phyloP scores from a whole-genome alignment of 495 filamentous ascomycete genomes.

The Aspergillus haitiensis region DNA sequence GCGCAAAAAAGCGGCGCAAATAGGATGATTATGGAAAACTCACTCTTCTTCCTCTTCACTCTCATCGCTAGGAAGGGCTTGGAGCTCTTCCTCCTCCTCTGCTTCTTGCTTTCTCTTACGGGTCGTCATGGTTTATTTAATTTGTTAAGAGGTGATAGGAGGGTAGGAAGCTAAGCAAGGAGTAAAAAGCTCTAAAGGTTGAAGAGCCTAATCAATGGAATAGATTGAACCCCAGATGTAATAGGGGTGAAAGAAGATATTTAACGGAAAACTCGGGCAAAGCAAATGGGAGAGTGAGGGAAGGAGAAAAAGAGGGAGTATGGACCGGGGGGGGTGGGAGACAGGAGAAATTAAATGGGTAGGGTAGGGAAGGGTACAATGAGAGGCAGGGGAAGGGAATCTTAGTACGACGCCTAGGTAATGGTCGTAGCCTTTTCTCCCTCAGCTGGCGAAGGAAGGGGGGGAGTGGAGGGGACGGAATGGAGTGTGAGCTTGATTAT shows the following conservation, averaged over 20 bases:
- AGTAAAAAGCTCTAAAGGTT: slow-evolving; percentile 13
- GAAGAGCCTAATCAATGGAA: slow-evolving; percentile 5
- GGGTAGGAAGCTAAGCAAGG: slow-evolving; percentile 10
- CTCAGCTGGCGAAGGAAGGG: slow-evolving; percentile 15
- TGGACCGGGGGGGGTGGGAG: slow-evolving; percentile 22
- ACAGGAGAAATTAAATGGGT: slow-evolving; percentile 22
- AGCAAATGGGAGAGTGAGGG: slow-evolving; percentile 21
- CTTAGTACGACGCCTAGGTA: slow-evolving; percentile 17
- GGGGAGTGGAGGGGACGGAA: slow-evolving; percentile 9
- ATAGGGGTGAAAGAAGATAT: slow-evolving; percentile 15
- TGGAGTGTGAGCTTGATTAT: slow-evolving; percentile 19
- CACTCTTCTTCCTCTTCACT: slow-evolving; percentile 67
- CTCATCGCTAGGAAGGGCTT: slow-evolving; percentile 60
- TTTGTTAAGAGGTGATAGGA: slow-evolving; percentile 16
- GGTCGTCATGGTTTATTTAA: slow-evolving; percentile 51
- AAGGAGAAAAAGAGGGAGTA: slow-evolving; percentile 29
- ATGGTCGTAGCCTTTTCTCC: slow-evolving; percentile 6
- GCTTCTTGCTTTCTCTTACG: slow-evolving; percentile 67
- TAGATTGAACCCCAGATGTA: slow-evolving; percentile 7
- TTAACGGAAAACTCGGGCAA: background rate
- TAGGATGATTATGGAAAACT: slow-evolving; percentile 30
- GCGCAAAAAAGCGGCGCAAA: slow-evolving; percentile 5
- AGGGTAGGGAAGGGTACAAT: slow-evolving; percentile 13
- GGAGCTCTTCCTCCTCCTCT: slow-evolving; percentile 59
- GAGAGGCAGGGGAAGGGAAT: slow-evolving; percentile 13